Conservation (phyloP, 306 rosid species). For the Citrullus colocynthis region DNA sequence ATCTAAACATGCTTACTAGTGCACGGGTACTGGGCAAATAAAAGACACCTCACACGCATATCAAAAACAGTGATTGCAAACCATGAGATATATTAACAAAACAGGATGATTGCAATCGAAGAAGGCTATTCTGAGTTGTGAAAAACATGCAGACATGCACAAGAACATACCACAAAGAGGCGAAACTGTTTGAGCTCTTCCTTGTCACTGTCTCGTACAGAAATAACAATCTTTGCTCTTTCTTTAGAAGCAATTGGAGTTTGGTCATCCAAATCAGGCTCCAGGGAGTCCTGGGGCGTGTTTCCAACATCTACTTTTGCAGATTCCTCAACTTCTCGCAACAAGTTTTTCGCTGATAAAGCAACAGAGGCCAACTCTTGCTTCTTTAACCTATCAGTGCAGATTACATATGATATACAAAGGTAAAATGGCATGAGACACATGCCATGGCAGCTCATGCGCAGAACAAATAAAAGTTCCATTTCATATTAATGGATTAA, state of each 20-base stretch:
- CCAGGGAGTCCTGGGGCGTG: conserved; percentile 21
- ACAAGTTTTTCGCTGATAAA: conserved; percentile 43
- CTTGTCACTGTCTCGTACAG: conserved; percentile 66
- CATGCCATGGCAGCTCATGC: background rate
- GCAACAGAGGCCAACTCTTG: conserved; percentile 58
- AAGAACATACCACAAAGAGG: conserved; percentile 50
- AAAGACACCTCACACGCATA: background rate
- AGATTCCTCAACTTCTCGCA: conserved; percentile 47
- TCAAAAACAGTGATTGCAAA: background rate
- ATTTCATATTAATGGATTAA: background rate
- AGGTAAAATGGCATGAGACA: background rate
- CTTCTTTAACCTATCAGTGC: conserved; percentile 47
- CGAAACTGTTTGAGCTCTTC: conserved; percentile 60
- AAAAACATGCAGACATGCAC: background rate
- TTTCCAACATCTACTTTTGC: conserved; percentile 21
- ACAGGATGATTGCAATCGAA: background rate
- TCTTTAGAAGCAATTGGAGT: conserved; percentile 28
- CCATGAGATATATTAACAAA: background rate
- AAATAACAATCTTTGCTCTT: conserved; percentile 58
- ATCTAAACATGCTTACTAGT: conserved; percentile 1
- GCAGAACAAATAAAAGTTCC: background rate
- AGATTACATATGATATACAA: conserved; percentile 1
- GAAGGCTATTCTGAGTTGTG: background rate
- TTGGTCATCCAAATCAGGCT: conserved; percentile 19
- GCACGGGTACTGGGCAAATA: background rate